phyloP scores from a whole-genome alignment of 228 moss, liverwort and hornwort genomes.

The Sphagnum fallax region DNA sequence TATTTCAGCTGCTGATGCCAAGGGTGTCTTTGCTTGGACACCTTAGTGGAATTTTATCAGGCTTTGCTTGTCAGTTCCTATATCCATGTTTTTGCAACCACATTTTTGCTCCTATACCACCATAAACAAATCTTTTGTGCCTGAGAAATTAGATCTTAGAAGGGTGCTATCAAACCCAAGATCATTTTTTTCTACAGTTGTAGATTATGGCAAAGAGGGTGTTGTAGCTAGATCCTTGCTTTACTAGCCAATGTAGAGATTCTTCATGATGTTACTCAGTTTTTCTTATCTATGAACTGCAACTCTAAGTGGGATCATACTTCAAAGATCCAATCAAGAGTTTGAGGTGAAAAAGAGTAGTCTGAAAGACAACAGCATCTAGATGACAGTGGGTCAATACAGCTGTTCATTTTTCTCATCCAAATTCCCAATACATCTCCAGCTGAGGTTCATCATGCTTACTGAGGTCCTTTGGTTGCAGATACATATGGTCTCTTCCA shows the following conservation, averaged over 20 bases:
- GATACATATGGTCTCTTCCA: slow-evolving; percentile 79
- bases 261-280: no score
- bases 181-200: neutral
- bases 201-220: neutral
- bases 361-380: neutral
- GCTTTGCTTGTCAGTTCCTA: slow-evolving; percentile 71
- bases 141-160: neutral
- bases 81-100: no score
- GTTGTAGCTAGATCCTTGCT: no score
- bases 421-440: neutral
- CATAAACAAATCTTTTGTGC: neutral
- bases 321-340: neutral
- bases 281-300: no score
- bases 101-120: no score
- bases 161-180: neutral
- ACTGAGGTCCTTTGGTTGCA: slow-evolving; percentile 9
- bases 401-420: neutral
- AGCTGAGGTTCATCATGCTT: neutral
- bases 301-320: no score
- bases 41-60: slow-evolving; percentile 94
- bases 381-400: neutral
- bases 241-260: no score
- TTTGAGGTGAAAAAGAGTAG: neutral
- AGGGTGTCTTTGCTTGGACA: slow-evolving; percentile 91
- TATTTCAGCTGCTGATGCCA: slow-evolving; percentile 92